A percentile compares a stretch with the other conserved stretches of the same genome.
These are phyloP conservation scores for Conringia planisiliqua DNA, from an alignment of 345 rosid genomes.

Conservation along the genomic window DNA sequence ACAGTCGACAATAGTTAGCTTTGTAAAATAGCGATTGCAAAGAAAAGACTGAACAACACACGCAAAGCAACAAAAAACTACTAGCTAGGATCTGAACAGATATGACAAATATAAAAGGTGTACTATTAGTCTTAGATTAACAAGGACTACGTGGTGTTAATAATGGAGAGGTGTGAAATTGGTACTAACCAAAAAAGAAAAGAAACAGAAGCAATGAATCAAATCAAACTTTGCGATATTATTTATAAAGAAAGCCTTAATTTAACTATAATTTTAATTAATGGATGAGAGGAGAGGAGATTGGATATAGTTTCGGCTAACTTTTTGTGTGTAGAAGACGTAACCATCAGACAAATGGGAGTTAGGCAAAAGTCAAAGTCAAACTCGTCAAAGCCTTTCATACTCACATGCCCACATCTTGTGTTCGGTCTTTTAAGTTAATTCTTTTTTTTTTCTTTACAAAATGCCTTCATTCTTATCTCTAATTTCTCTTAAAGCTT, in stretches of 20 bases:
- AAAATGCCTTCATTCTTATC: slow-evolving; percentile 26
- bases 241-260: not conserved
- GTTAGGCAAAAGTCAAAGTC: slow-evolving; percentile 35
- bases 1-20: not conserved
- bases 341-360: slow-evolving; percentile 24
- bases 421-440: too few species aligned
- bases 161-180: slow-evolving; percentile 18
- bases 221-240: not conserved
- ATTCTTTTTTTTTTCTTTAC: too few species aligned
- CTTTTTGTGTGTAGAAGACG: not conserved
- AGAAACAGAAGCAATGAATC: slow-evolving; percentile 15
- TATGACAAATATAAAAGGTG: slow-evolving; percentile 8
- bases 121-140: slow-evolving; percentile 1
- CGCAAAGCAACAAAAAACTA: not conserved
- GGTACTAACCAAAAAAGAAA: not conserved
- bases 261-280: not conserved
- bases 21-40: not conserved
- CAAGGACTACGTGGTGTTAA: slow-evolving; percentile 23
- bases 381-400: slow-evolving; percentile 23
- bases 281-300: slow-evolving; percentile 4
- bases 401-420: slow-evolving; percentile 6
- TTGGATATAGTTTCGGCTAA: slow-evolving; percentile 31
- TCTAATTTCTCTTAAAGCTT: not conserved
- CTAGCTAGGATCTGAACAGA: not conserved
- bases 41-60: not conserved